Evolutionary conservation across 371 early-diverging fungal genomes (phyloP), one percentile per base, ranked within the genome.

Genomic region (Lichtheimia ornata): DNA sequence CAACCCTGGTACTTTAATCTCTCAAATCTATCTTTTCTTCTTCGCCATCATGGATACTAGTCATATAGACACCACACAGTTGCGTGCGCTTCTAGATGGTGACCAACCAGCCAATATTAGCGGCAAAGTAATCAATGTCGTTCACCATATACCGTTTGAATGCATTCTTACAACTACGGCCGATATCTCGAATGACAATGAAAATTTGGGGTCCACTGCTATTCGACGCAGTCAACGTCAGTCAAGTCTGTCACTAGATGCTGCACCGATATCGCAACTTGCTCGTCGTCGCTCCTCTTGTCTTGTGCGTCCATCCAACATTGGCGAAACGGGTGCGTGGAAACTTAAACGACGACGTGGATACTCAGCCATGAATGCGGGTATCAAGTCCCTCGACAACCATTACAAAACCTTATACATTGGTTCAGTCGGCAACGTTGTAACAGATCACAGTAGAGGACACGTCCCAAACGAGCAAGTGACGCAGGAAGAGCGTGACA

Each of bases 301-400:
- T 35, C 18, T 47, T 22, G 22, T 47, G 47, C 22, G 47, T n/a
- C 18, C 70, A 2, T 56, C 62, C 11, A 53, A 61, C 11, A 59
- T 78, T 20, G 70, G 71, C 20, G 58, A 70, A 54, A 64, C 66
- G 14, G 70, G 66, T 28, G 62, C 66, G 49, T 82, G 79, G 77
- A 61, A 59, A 5, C 63, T 81, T 11, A 61, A 59, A 35, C 79
- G 70, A 28, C 83, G 90, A 15, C 70, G 84, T 2, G 94, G 91
- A 5, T 92, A 92, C 61, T 84, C 87, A 5, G 93, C 94, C 15
- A 73, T 94, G 62, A 89, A 89, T 69, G 77, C 91, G 13, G 93
- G 92, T 40, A 73, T 93, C 17, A 73, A 73, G 53, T 81, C 85
- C 0, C 70, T 91, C n/a, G 55, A 62, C 15, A 62, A 75, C 11